A percentile compares a stretch with the other conserved stretches of the same genome.
These are phyloP conservation scores for Penicillium flavigenum DNA, from an alignment of 495 filamentous ascomycete species.

Conservation along the genomic window DNA sequence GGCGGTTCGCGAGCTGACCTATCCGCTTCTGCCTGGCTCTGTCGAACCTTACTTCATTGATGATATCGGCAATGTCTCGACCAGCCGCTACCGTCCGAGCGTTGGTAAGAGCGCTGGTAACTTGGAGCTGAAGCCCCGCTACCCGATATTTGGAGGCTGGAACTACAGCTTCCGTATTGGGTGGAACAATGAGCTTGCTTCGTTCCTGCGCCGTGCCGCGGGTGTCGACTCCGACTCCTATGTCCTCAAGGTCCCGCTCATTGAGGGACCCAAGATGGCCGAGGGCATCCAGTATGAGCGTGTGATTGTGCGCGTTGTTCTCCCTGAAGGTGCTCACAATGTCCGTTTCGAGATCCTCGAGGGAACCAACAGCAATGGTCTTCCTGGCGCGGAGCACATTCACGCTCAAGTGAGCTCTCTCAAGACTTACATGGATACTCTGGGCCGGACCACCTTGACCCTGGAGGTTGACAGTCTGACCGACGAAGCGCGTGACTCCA, in stretches of 20 bases:
- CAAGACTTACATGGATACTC: conserved; percentile 91
- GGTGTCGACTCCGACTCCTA: conserved; percentile 58
- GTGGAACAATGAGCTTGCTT: conserved; percentile 82
- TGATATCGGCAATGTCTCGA: conserved; percentile 96
- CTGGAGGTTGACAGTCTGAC: conserved; percentile 82
- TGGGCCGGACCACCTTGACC: conserved; percentile 79
- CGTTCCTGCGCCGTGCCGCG: conserved; percentile 64
- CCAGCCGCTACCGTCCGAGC: conserved; percentile 78
- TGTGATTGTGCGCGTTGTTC: conserved; percentile 73
- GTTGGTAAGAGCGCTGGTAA: conserved; percentile 68
- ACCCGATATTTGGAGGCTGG: conserved; percentile 94
- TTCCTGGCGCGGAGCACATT: conserved; percentile 35
- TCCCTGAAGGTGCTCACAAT: conserved; percentile 90
- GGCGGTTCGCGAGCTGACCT: conserved; percentile 77
- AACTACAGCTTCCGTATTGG: conserved; percentile 94
- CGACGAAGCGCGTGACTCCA: conserved; percentile 79
- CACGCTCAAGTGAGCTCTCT: conserved; percentile 58
- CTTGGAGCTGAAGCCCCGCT: conserved; percentile 88
- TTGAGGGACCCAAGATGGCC: conserved; percentile 81
- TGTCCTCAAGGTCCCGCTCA: conserved; percentile 91
- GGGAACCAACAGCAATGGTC: conserved; percentile 39
- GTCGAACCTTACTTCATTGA: conserved; percentile 91
- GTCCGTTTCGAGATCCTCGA: conserved; percentile 50
- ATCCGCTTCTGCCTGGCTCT: conserved; percentile 75
- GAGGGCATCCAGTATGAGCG: conserved; percentile 87